Base-by-base conservation (phyloP, 352 stramenopile genomes). In the Peronospora destructor region DNA sequence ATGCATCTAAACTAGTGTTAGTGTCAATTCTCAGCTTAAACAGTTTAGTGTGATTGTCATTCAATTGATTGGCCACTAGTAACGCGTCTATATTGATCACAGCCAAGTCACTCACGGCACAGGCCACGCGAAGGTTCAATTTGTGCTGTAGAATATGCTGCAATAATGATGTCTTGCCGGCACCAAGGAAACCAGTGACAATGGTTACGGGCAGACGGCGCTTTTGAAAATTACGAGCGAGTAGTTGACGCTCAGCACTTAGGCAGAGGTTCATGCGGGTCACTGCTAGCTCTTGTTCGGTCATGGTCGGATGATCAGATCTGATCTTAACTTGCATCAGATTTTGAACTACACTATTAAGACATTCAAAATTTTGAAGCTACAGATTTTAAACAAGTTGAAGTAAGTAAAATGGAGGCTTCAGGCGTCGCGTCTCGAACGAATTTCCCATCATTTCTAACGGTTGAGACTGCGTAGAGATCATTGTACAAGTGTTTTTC, bases 151-250 rank as follows among this genome's bases (percentile, higher is more conserved):
- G 58, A 44, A 87, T 59, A 54, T 84, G 73, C 44, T 73, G 68
- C 36, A 86, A 53, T 34, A 88, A 57, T 40, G 76, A 86, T 38
- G 75, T 86, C 56, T 88, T 88, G 50, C 77, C 77, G 6, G 75
- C 63, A 7, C 78, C 78, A 8, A 89, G 45, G 45, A 85, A 85
- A 29, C 76, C 76, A 10, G 65, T 84, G 19, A 84, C 72, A 45
- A 86, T 81, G 28, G 75, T 86, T 45, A 86, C 72, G 3, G 72
- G 75, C 0, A 86, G 57, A 42, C 66, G 58, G 9, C 65, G 64
- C 52, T 68, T 59, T 46, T 65, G 64, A 7, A 66, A 67, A 38
- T 84, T 87, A 45, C 59, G 52, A 14, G 61, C 73, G 25, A 87
- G 62, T 25, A 84, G 44, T 2, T 68, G 76, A 41, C 67, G 65